Conservation (phyloP, 768 basidiomycete species). For the Russula emetica region DNA sequence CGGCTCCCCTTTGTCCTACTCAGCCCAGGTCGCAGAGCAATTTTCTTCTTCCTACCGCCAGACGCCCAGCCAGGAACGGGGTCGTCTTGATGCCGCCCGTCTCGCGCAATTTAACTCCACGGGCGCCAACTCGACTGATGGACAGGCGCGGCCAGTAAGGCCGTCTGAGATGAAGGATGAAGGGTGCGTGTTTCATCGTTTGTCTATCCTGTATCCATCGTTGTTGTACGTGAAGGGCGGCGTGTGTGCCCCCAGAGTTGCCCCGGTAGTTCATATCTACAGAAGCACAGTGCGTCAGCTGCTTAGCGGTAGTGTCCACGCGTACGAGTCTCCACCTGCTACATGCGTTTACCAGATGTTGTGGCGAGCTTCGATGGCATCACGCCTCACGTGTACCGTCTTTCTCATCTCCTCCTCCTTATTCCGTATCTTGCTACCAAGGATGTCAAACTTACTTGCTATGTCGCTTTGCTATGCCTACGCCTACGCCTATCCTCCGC, state of each 20-base stretch:
- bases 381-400: conserved; percentile 13
- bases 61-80: conserved; percentile 60
- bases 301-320: conserved; percentile 25
- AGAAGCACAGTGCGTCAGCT: conserved; percentile 11
- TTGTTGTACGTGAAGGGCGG: conserved; percentile 5
- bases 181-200: conserved; percentile 68
- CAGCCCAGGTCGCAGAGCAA: conserved; percentile 61
- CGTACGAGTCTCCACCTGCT: conserved; percentile 23
- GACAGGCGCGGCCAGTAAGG: conserved; percentile 51
- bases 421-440: conserved; percentile 26
- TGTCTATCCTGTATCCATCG: conserved; percentile 1
- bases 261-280: conserved; percentile 11
- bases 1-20: conserved; percentile 47
- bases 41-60: conserved; percentile 61
- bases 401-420: conserved; percentile 11
- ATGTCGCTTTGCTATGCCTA: conserved; percentile 25
- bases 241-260: background rate
- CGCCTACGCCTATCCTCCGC: conserved; percentile 25
- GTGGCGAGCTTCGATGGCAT: conserved; percentile 22
- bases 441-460: conserved; percentile 27
- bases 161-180: conserved; percentile 96
- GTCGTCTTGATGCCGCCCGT: conserved; percentile 33
- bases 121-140: background rate
- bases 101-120: conserved; percentile 13
- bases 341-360: conserved; percentile 27